Evolutionary conservation across 2,329 filamentous ascomycete species (phyloP).

Genomic region (Fonsecaea monophora): DNA sequence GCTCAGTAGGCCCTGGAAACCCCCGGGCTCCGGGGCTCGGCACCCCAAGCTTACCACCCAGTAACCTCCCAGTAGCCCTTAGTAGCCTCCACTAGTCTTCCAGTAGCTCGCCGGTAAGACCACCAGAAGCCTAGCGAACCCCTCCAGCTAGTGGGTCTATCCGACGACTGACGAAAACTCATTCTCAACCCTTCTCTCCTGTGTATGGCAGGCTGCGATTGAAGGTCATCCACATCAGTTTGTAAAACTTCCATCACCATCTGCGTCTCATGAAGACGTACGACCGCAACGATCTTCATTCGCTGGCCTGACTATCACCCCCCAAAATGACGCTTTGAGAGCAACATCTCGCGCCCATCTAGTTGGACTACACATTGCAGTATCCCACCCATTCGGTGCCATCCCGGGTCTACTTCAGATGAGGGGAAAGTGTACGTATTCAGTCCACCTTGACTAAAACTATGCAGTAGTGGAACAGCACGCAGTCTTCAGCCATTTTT

Average conservation of each 20-base stretch:
- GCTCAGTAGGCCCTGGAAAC: neutral
- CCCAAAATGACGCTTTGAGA: neutral
- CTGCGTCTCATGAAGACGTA: neutral
- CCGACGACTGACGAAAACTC: neutral
- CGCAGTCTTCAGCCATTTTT: conserved; percentile 3
- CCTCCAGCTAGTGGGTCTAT: conserved; percentile 2
- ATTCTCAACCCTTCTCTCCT: conserved; percentile 6
- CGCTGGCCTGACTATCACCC: neutral
- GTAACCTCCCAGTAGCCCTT: neutral
- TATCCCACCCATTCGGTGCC: neutral
- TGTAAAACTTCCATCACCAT: neutral
- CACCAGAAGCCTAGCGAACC: neutral
- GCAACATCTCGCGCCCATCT: neutral
- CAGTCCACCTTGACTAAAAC: conserved; percentile 17
- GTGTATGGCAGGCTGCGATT: neutral
- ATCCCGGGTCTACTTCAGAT: neutral
- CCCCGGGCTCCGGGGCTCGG: neutral
- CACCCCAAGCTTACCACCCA: neutral
- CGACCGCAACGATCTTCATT: neutral
- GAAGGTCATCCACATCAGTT: neutral
- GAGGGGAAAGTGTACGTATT: conserved; percentile 14
- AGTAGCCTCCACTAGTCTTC: neutral
- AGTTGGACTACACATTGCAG: conserved; percentile 15
- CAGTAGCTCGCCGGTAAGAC: neutral
- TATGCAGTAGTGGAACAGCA: conserved; percentile 10